Base-by-base conservation (phyloP, 345 rosid species). In the Hevea brasiliensis region DNA sequence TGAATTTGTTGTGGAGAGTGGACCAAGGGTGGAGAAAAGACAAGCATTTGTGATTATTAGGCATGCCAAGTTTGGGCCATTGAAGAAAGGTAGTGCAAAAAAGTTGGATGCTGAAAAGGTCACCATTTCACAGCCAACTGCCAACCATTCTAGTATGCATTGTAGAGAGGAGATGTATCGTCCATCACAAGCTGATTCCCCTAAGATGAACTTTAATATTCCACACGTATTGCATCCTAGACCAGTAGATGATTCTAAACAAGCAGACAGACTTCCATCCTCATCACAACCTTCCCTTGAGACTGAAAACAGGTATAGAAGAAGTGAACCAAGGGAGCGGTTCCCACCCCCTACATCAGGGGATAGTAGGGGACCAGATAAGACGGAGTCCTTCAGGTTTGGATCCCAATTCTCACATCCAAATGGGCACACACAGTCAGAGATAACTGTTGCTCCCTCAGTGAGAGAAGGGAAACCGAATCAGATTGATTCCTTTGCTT, bases 31-130 rank as follows among this genome's bases (percentile, higher is more conserved):
- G 65, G 91, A 85, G 84, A 90, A 53, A 61, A 76, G 61, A 20
- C 86, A 80, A 71, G 97, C 98, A 54, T 90, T 83, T 82, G 88
- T 80, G 42, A 56, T 92, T 23, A 84, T 89, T 72, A 81, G 93
- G 82, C 97, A 90, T 56, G 77, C 72, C 45, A 94, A 90, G 81
- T 94, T 89, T 71, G 96, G 96, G 10, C 86, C 81, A 27, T 37
- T 88, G 8, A 92, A 89, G 87, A 94, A 87, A 84, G 85, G 93
- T 66, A 80, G 83, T 63, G 81, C 69, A 13, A 88, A 81, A 64
- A 88, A 79, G 18, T 29, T 65, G 63, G 81, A 55, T 40, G 70
- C 71, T 20, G 84, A 53, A 35, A 70, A 72, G 42, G 57, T 37
- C 48, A 44, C 71, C 10, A 40, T 67, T 56, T 23, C 45, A 8